Conservation (phyloP, 2,329 filamentous ascomycete genomes). For the Dactylellina parvicollis region DNA sequence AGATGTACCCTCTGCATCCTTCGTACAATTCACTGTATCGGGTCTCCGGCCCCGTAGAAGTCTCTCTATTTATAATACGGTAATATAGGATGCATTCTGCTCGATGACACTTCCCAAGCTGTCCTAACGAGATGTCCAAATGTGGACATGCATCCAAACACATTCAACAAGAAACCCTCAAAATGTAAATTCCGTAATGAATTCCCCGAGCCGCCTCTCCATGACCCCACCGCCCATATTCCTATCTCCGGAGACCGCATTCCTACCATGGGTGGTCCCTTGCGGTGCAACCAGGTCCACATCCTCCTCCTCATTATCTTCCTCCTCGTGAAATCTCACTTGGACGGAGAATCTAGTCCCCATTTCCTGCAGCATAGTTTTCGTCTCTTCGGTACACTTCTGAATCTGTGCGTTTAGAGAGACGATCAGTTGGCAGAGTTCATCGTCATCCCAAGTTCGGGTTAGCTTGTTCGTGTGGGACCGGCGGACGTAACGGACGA, state of each 20-base stretch:
- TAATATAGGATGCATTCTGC: too few relatives aligned
- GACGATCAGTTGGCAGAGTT: neutral
- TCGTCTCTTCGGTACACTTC: conserved; percentile 21
- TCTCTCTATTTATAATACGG: too few relatives aligned
- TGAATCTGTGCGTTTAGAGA: conserved; percentile 5
- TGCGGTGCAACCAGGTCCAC: neutral
- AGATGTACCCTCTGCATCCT: too few relatives aligned
- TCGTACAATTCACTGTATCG: too few relatives aligned
- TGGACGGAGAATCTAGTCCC: conserved; percentile 40
- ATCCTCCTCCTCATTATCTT: neutral
- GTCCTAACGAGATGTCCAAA: too few relatives aligned
- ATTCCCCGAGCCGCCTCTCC: conserved; percentile 1
- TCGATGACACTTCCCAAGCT: too few relatives aligned
- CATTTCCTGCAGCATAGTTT: conserved; percentile 44
- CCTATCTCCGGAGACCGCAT: neutral
- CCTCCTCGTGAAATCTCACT: conserved; percentile 16
- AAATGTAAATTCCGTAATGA: conserved; percentile 26
- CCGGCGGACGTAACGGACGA: conserved; percentile 25
- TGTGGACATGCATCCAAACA: too few relatives aligned
- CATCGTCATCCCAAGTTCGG: conserved; percentile 33
- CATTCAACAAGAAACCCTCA: neutral
- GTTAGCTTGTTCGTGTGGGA: conserved; percentile 8
- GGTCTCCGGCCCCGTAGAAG: too few relatives aligned
- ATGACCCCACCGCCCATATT: neutral
- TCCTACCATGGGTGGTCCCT: neutral